These are phyloP conservation scores for Phoenix dactylifera DNA, from an alignment of 176 grass and related monocot species.

Conservation along the genomic window DNA sequence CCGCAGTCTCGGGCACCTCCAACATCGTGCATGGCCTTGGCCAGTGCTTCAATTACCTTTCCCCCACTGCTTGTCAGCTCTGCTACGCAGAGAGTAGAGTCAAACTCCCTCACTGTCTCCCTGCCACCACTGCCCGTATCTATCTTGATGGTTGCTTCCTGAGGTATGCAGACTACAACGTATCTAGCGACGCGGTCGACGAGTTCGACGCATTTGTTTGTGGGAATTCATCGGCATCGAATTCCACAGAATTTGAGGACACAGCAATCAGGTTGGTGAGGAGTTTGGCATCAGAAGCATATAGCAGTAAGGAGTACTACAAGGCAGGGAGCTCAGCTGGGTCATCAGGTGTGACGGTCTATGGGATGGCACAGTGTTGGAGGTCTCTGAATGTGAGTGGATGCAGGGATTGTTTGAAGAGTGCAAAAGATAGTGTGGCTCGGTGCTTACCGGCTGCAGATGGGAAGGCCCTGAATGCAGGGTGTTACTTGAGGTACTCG, in stretches of 20 bases:
- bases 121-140: constrained; percentile 35
- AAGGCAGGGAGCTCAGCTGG: constrained; percentile 1
- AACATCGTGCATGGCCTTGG: constrained; percentile 41
- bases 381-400: constrained; percentile 54
- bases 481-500: constrained; percentile 80
- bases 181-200: constrained; percentile 35
- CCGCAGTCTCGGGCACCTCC: constrained; percentile 26
- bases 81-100: constrained; percentile 66
- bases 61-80: constrained; percentile 52
- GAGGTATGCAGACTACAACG: constrained; percentile 37
- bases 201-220: constrained; percentile 36
- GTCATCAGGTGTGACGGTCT: constrained; percentile 13
- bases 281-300: constrained; percentile 45
- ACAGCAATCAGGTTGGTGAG: constrained; percentile 21
- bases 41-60: constrained; percentile 70
- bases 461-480: constrained; percentile 55
- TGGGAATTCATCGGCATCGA: constrained; percentile 25
- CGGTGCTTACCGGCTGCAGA: constrained; percentile 40
- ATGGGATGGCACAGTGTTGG: constrained; percentile 81
- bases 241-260: constrained; percentile 9
- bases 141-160: constrained; percentile 81
- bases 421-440: constrained; percentile 25
- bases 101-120: constrained; percentile 69
- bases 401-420: constrained; percentile 48
- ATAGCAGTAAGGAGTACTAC: constrained; percentile 9